phyloP scores from a whole-genome alignment of 768 basidiomycete species.

The Xerocomellus intermedius region DNA sequence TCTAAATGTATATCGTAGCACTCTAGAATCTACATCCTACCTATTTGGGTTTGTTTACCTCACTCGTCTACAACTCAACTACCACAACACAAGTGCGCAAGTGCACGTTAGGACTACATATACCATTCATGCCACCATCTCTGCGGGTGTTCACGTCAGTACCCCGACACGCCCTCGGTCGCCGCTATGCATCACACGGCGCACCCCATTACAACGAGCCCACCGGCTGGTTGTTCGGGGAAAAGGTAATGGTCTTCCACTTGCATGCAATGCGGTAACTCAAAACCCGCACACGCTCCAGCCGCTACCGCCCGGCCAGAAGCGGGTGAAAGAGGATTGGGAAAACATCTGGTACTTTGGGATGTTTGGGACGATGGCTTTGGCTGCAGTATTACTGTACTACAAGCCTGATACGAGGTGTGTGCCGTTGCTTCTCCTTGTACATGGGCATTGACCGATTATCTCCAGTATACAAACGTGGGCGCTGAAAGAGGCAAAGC shows the following conservation, averaged over 20 bases:
- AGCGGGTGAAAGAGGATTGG: slow-evolving; percentile 87
- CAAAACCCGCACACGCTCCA: slow-evolving; percentile 27
- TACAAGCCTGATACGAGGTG: slow-evolving; percentile 95
- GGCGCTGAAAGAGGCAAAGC: slow-evolving; percentile 88
- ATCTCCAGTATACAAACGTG: slow-evolving; percentile 79
- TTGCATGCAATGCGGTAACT: background rate
- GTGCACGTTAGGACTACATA: background rate
- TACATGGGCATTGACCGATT: background rate
- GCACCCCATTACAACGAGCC: slow-evolving; percentile 89
- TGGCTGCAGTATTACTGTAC: slow-evolving; percentile 74
- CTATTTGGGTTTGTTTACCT: slow-evolving; percentile 26
- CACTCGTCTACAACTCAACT: background rate
- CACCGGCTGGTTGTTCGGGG: slow-evolving; percentile 82
- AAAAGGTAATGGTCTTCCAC: slow-evolving; percentile 57
- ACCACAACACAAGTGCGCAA: slow-evolving; percentile 1
- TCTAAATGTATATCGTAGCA: slow-evolving; percentile 24
- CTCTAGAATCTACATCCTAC: slow-evolving; percentile 3
- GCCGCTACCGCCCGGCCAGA: slow-evolving; percentile 79
- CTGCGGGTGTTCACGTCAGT: slow-evolving; percentile 36
- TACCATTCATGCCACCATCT: slow-evolving; percentile 44
- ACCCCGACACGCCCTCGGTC: slow-evolving; percentile 27
- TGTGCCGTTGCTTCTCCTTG: slow-evolving; percentile 22
- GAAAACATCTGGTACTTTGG: slow-evolving; percentile 88
- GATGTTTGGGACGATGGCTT: slow-evolving; percentile 84
- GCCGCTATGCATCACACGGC: slow-evolving; percentile 68